These are phyloP conservation scores for Penicillium goetzii DNA, from an alignment of 495 filamentous ascomycete genomes.

Conservation along the genomic window DNA sequence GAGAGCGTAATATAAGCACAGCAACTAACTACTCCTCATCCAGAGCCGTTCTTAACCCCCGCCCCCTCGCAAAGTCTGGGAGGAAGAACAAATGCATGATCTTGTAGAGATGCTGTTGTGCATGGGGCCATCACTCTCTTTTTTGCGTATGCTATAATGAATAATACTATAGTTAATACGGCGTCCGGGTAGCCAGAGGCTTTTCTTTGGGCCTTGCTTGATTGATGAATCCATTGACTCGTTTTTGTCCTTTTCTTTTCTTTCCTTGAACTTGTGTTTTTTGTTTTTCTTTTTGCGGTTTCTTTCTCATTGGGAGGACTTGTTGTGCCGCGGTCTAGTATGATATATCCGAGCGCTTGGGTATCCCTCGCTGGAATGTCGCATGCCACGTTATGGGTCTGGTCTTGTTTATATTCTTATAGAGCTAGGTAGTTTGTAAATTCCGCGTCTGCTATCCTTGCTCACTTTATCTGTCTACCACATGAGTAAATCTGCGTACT, in stretches of 20 bases:
- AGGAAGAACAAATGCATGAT: slow-evolving; percentile 75
- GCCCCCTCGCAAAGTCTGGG: slow-evolving; percentile 63
- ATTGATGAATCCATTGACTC: slow-evolving; percentile 38
- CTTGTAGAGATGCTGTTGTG: slow-evolving; percentile 55
- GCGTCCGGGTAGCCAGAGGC: slow-evolving; percentile 45
- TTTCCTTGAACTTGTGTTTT: not conserved
- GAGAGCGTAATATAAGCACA: not conserved
- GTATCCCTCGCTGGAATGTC: not conserved
- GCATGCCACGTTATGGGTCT: not conserved
- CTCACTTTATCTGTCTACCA: not conserved
- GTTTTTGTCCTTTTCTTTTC: slow-evolving; percentile 21
- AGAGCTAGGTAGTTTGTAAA: slow-evolving; percentile 1
- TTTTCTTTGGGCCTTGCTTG: slow-evolving; percentile 25
- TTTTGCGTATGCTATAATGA: slow-evolving; percentile 41
- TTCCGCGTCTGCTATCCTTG: not conserved
- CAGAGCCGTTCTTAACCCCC: slow-evolving; percentile 84
- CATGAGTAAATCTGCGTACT: not conserved
- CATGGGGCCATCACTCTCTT: slow-evolving; percentile 20
- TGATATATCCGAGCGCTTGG: not conserved
- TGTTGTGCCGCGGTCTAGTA: not conserved
- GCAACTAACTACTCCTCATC: not conserved
- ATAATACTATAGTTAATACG: slow-evolving; percentile 53
- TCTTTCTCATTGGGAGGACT: not conserved
- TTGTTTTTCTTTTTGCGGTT: not conserved
- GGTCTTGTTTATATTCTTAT: not conserved